Base-by-base conservation (phyloP, 2,329 filamentous ascomycete genomes). In the Fusarium miscanthi region DNA sequence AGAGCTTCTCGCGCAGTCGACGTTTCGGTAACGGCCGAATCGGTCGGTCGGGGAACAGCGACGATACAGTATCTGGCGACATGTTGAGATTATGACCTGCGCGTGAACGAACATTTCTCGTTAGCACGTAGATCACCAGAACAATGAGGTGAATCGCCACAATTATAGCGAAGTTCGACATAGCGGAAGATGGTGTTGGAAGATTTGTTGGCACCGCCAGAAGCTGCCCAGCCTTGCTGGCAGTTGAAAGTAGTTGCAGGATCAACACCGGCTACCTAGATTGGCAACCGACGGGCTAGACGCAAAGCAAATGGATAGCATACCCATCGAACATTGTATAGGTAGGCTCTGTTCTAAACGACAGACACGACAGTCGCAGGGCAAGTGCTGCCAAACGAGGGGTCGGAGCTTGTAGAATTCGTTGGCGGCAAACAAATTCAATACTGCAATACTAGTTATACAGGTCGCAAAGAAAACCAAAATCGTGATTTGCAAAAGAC, bases 1-100 rank as follows among this genome's bases (percentile, higher is more conserved):
- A 95, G 58, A 99, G 87, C 63, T 94, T 91, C 80, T 96, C 94
- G 77, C 95, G 93, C 60, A 99, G 88, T 73, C 93, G 92, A 78
- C 94, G 92, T 83, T 93, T 96, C 46, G 96, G 96, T 68, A 99
- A 85, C 63, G 96, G 96, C 79, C 94, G 92, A 80, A 99, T 99
- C 69, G 95, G 93, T 82, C 96, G 92, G 80, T 97, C 93, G 74
- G 94, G 94, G 80, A 93, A 97, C 78, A 94, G 87, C 66, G 93
- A 90, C 67, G 94, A 96, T 72, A 91, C 87, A 66, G 92, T 92
- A 85, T 97, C 94, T 74, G 90, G 85, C 78, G 89, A 90, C 88
- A 92, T 91, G 64, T 81, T 87, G 78, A 82, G 81, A 77, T 81
- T 82, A 81, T 81, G 79, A 80, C 83, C 86, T 88, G 79, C 63